Percentiles rank a stretch among this genome's conserved stretches.
Evolutionary conservation across 176 grass and related monocot species (phyloP).

Genomic region (Ananas comosus): DNA sequence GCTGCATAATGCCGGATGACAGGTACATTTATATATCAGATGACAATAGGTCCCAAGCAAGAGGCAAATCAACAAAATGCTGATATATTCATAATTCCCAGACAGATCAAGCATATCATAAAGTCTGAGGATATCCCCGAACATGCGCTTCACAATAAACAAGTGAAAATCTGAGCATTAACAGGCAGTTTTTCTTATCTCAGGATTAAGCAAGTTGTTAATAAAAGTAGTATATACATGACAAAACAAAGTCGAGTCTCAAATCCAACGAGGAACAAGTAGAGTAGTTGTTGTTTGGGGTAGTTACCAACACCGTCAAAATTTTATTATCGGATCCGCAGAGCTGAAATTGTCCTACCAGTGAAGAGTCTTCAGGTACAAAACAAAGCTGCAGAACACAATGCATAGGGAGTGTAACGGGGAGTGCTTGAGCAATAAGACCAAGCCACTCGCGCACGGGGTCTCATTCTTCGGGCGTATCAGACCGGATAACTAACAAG

Average conservation of each 20-base stretch:
- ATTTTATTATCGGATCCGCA: not conserved
- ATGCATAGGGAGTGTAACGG: not conserved
- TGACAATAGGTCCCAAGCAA: too few relatives aligned
- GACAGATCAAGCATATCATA: too few relatives aligned
- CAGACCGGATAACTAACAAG: conserved; percentile 40
- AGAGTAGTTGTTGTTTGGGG: not conserved
- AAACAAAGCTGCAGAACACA: not conserved
- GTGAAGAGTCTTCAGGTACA: not conserved
- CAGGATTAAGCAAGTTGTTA: too few relatives aligned
- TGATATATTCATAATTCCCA: too few relatives aligned
- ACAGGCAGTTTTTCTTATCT: too few relatives aligned
- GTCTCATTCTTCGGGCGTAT: conserved; percentile 31
- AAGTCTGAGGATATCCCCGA: too few relatives aligned
- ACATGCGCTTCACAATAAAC: too few relatives aligned
- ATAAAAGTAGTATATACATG: not conserved
- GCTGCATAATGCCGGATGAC: too few relatives aligned
- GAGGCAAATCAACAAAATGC: too few relatives aligned
- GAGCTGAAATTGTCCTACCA: not conserved
- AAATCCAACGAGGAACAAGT: not conserved
- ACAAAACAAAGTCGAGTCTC: not conserved
- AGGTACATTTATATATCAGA: too few relatives aligned
- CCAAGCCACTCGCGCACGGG: conserved; percentile 13
- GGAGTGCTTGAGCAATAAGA: conserved; percentile 4
- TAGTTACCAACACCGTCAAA: not conserved
- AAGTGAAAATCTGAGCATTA: too few relatives aligned